Evolutionary conservation across 345 rosid species (phyloP).

Genomic region (Populus davidiana): DNA sequence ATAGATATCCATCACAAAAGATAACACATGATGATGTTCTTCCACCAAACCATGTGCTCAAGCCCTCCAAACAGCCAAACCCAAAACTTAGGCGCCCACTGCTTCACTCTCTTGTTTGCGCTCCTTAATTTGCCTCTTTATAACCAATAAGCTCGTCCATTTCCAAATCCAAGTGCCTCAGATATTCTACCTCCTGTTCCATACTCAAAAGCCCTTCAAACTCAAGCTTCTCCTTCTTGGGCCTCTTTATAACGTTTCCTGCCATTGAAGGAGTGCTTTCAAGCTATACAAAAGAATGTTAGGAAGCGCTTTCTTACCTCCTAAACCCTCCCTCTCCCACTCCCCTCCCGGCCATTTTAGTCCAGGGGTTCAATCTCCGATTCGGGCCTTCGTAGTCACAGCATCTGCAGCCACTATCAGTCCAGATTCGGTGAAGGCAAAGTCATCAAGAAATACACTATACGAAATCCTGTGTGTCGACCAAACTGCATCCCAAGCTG

Average conservation of each 20-base stretch:
- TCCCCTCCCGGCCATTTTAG: not conserved
- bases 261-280: not conserved
- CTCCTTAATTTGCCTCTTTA: not conserved
- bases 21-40: not conserved
- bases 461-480: constrained; percentile 15
- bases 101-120: not conserved
- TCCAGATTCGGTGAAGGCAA: not conserved
- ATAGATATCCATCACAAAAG: not conserved
- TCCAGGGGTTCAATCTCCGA: not conserved
- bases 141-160: not conserved
- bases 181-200: not conserved
- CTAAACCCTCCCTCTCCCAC: not conserved
- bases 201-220: not conserved
- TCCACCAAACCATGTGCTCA: not conserved
- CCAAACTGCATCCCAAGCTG: constrained; percentile 7
- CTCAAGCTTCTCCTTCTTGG: not conserved
- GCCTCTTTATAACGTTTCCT: not conserved
- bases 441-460: not conserved
- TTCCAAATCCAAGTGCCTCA: not conserved
- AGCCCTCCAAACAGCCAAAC: not conserved
- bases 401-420: not conserved
- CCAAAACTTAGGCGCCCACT: not conserved
- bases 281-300: not conserved
- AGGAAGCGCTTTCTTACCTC: not conserved
- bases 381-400: not conserved